Evolutionary conservation across 495 filamentous ascomycete species (phyloP), one percentile per base, ranked within the genome.

Genomic region (Talaromyces liani): DNA sequence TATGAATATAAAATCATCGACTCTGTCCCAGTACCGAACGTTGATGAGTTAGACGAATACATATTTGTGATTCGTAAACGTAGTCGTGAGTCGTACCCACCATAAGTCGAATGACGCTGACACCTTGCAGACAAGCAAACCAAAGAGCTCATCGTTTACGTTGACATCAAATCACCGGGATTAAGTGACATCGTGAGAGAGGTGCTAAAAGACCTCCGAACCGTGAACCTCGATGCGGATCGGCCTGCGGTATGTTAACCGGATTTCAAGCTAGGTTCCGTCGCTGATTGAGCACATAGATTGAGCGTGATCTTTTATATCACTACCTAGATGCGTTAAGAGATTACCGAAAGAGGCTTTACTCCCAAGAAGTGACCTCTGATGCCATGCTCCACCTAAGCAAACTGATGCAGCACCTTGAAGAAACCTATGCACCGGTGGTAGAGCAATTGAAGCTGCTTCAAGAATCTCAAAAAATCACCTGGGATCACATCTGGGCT

Each of bases 251-350:
- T 22, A 49, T 69, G 60, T 61, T 20, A 16, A 3, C 25, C 33
- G 16, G 55, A 18, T 57, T 57, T 31, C 25, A 57, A 33, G 55
- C 18, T 57, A 27, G 12, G 25, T n/a, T 34, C 29, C 16, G 10
- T 57, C 9, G 55, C 55, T 57, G 55, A 57, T 57, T 57, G 55
- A 57, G 55, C 24, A 57, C 8, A 57, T 57, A 57, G 55, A 31
- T 57, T 34, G 55, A 57, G 55, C 55, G 29, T 57, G 55, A 71
- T 54, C 16, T 73, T 27, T 68, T 79, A 20, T 78, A 70, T 41
- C 58, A 74, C 63, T 75, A 66, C 66, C 66, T 77, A 25, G 64
- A 64, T 36, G 68, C 78, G 56, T 63, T 79, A 29, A 69, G 71
- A 57, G 39, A 61, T 47, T 61, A 24, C 51, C 55, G 1, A 6